phyloP scores from a whole-genome alignment of 208 protist genomes.

The Tetramitus jugosus region DNA sequence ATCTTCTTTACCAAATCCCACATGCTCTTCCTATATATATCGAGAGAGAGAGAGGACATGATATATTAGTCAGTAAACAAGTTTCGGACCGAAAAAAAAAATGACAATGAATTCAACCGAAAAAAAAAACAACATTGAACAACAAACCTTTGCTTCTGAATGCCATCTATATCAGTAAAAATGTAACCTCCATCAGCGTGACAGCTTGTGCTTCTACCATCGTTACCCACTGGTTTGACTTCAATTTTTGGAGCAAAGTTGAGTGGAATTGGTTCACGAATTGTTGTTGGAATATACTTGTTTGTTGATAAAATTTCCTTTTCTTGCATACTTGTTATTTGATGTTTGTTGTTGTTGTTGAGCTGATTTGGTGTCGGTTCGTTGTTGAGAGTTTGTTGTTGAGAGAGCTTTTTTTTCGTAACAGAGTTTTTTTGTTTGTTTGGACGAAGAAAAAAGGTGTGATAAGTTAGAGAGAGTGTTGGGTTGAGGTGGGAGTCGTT shows the following conservation, averaged over 20 bases:
- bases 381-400: neutral
- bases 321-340: neutral
- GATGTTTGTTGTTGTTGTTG: neutral
- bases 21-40: no score
- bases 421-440: no score
- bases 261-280: neutral
- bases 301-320: neutral
- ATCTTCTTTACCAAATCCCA: constrained; percentile 34
- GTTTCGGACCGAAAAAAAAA: no score
- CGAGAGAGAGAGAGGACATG: no score
- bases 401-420: neutral
- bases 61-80: no score
- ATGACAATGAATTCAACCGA: no score
- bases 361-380: neutral
- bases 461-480: no score
- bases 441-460: no score
- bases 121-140: no score
- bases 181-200: neutral
- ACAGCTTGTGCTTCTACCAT: neutral
- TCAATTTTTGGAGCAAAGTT: neutral
- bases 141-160: constrained; percentile 13
- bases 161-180: constrained; percentile 19
- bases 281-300: neutral
- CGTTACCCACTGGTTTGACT: neutral
- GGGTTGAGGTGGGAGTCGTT: no score